Conservation (phyloP, 495 filamentous ascomycete species). For the Annulohypoxylon moriforme region DNA sequence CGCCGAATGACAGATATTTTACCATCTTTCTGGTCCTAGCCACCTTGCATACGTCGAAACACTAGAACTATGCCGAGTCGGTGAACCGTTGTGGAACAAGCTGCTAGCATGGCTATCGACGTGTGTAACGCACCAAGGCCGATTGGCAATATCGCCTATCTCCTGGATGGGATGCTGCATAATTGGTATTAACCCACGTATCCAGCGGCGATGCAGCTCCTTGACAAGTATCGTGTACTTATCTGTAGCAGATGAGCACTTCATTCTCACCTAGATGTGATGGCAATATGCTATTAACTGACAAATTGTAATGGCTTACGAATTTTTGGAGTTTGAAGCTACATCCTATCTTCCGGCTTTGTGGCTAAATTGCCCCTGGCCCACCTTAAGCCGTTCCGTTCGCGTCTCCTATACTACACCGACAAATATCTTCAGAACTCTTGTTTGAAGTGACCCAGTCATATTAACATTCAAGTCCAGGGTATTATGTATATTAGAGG, state of each 20-base stretch:
- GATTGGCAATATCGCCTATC: conserved; percentile 2
- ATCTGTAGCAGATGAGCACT: not conserved
- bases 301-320: not conserved
- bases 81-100: not conserved
- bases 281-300: not conserved
- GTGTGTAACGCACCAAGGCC: not conserved
- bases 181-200: conserved; percentile 11
- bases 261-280: not conserved
- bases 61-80: not conserved
- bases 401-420: not conserved
- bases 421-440: not conserved
- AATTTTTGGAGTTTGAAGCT: not conserved
- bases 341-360: conserved; percentile 21
- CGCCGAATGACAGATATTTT: not conserved
- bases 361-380: conserved; percentile 27
- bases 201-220: not conserved
- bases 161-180: not conserved
- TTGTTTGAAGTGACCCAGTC: not conserved
- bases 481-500: not conserved
- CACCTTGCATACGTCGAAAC: not conserved
- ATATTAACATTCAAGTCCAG: not conserved
- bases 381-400: not conserved
- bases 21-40: not conserved
- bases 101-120: not conserved
- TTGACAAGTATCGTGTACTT: not conserved